phyloP scores from a whole-genome alignment of 2,329 filamentous ascomycete genomes.

The Fusarium odoratissimum region DNA sequence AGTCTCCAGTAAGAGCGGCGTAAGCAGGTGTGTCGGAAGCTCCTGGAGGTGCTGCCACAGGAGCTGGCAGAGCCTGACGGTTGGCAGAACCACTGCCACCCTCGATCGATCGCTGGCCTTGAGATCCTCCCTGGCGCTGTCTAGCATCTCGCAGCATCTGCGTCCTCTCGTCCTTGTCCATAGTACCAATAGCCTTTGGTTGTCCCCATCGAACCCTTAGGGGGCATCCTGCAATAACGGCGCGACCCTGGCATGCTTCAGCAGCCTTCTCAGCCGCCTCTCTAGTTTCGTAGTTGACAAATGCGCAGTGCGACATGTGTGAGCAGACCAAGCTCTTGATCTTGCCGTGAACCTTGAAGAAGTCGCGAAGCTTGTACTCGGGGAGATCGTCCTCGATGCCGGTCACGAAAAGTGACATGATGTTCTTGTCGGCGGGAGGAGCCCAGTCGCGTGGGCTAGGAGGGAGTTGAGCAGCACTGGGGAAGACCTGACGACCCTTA shows the following conservation, averaged over 20 bases:
- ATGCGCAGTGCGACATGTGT: conserved; percentile 96
- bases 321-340: conserved; percentile 95
- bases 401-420: conserved; percentile 94
- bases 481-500: conserved; percentile 68
- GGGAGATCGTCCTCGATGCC: conserved; percentile 96
- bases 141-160: conserved; percentile 81
- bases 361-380: conserved; percentile 89
- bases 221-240: conserved; percentile 90
- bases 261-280: conserved; percentile 89
- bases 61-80: conserved; percentile 42
- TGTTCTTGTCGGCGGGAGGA: conserved; percentile 84
- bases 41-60: conserved; percentile 83
- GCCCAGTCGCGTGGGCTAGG: conserved; percentile 86
- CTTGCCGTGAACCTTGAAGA: conserved; percentile 89
- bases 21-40: conserved; percentile 79
- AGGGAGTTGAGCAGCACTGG: conserved; percentile 77
- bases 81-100: conserved; percentile 44
- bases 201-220: conserved; percentile 92
- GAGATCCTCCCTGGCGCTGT: conserved; percentile 50
- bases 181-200: conserved; percentile 89
- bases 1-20: conserved; percentile 86
- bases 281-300: conserved; percentile 91
- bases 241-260: conserved; percentile 84
- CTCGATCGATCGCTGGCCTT: conserved; percentile 46
- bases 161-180: conserved; percentile 87